Conservation (phyloP, 2,329 filamentous ascomycete species). For the Fonsecaea multimorphosa region DNA sequence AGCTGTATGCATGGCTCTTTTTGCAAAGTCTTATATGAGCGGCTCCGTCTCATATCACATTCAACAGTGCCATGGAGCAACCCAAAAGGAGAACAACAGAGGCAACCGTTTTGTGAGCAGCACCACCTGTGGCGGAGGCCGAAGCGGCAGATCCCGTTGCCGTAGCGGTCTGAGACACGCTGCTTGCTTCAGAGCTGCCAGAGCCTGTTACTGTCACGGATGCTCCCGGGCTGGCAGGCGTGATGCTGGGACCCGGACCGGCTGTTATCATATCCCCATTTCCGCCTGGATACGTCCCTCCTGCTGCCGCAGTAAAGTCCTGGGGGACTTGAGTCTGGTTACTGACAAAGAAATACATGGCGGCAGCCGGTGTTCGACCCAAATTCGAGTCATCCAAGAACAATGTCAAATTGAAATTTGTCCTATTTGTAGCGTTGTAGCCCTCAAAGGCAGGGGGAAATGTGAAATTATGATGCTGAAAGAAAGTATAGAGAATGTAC, state of each 20-base stretch:
- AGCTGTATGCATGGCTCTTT: background rate
- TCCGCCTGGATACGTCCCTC: slow-evolving; percentile 32
- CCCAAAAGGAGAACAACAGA: background rate
- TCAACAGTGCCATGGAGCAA: background rate
- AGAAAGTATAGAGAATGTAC: slow-evolving; percentile 37
- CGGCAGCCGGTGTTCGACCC: slow-evolving; percentile 33
- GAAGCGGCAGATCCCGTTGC: slow-evolving; percentile 24
- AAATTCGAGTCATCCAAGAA: slow-evolving; percentile 34
- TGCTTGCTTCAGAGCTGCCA: background rate
- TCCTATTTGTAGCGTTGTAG: slow-evolving; percentile 29
- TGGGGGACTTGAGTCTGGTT: slow-evolving; percentile 34
- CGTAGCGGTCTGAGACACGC: slow-evolving; percentile 9
- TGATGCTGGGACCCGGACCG: slow-evolving; percentile 31
- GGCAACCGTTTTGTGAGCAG: background rate
- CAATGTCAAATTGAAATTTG: slow-evolving; percentile 31
- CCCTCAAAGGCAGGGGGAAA: slow-evolving; percentile 31
- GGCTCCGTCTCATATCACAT: background rate
- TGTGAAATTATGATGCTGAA: slow-evolving; percentile 34
- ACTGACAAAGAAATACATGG: slow-evolving; percentile 36
- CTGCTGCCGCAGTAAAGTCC: slow-evolving; percentile 33
- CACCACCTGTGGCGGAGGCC: slow-evolving; percentile 17
- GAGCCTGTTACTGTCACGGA: slow-evolving; percentile 12
- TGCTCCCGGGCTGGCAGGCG: slow-evolving; percentile 19
- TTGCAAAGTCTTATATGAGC: background rate
- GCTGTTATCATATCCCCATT: slow-evolving; percentile 36